Evolutionary conservation across 768 basidiomycete genomes (phyloP).

Genomic region (Guyanaporus albipodus): DNA sequence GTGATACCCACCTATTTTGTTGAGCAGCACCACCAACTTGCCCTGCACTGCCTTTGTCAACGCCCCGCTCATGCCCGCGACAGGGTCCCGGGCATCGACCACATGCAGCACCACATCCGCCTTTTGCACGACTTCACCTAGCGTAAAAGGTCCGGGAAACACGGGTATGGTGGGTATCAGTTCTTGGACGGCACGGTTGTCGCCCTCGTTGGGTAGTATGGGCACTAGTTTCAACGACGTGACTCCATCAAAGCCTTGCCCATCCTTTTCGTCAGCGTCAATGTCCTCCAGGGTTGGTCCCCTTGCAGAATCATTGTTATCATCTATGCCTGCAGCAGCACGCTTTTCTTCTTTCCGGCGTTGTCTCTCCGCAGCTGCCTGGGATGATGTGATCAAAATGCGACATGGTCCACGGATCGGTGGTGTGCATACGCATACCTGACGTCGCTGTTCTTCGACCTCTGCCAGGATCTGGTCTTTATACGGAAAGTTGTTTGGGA

Average conservation of each 20-base stretch:
- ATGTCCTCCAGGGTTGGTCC: conserved; percentile 27
- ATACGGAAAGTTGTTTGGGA: conserved; percentile 90
- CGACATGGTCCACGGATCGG: not conserved
- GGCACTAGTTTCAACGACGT: conserved; percentile 18
- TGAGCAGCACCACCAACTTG: conserved; percentile 66
- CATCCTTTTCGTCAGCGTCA: conserved; percentile 29
- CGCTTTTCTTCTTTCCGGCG: conserved; percentile 63
- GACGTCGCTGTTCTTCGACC: conserved; percentile 73
- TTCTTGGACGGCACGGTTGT: not conserved
- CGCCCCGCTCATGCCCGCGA: conserved; percentile 68
- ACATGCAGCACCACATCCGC: conserved; percentile 80
- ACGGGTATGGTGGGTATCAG: conserved; percentile 20
- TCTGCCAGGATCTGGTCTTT: conserved; percentile 94
- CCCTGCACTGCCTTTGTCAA: conserved; percentile 39
- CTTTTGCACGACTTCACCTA: conserved; percentile 54
- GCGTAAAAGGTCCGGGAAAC: conserved; percentile 24
- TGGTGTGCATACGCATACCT: conserved; percentile 48
- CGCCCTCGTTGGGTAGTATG: conserved; percentile 1
- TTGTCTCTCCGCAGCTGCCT: conserved; percentile 80
- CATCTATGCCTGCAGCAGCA: conserved; percentile 32
- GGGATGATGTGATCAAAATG: not conserved
- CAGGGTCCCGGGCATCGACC: conserved; percentile 82
- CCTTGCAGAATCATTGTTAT: conserved; percentile 27
- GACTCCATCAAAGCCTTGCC: conserved; percentile 38
- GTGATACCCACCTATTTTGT: conserved; percentile 73